Percentiles rank a stretch among this genome's conserved stretches.
Evolutionary conservation across 148 eudicot genomes (phyloP).

Genomic region (Chenopodium formosanum): DNA sequence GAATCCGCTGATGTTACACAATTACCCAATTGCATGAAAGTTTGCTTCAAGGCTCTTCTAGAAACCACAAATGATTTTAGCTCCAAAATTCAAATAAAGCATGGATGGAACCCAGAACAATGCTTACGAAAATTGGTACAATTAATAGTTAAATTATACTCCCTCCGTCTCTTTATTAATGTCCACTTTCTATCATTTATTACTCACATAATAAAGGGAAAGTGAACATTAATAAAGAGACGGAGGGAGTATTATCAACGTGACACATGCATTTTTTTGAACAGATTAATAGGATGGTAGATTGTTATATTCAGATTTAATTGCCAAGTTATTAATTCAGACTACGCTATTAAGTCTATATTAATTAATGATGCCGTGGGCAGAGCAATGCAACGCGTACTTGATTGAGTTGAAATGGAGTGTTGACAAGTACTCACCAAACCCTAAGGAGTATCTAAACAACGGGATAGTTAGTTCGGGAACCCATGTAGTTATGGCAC

Average conservation of each 20-base stretch:
- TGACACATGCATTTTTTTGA: no score
- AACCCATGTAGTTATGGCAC: slow-evolving; percentile 43
- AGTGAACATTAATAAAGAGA: no score
- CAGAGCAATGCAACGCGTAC: slow-evolving; percentile 39
- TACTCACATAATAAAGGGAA: no score
- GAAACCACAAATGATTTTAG: slow-evolving; percentile 41
- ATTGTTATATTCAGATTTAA: no score
- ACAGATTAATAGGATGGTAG: no score
- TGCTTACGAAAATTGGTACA: slow-evolving; percentile 14
- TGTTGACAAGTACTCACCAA: slow-evolving; percentile 31
- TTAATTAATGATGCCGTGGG: slow-evolving; percentile 43
- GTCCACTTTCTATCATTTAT: no score
- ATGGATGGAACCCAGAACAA: slow-evolving; percentile 41
- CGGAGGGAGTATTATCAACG: no score
- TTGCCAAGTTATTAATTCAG: no score
- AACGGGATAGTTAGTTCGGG: slow-evolving; percentile 48
- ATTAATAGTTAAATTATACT: no score
- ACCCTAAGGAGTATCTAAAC: slow-evolving; percentile 44
- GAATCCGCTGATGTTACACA: slow-evolving; percentile 28
- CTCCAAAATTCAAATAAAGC: slow-evolving; percentile 28
- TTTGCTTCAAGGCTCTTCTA: slow-evolving; percentile 43
- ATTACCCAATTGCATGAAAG: slow-evolving; percentile 55
- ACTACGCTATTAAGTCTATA: no score
- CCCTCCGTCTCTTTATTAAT: no score
- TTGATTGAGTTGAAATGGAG: slow-evolving; percentile 50